Percentiles rank a stretch among this genome's conserved stretches.
These are phyloP conservation scores for Malus fusca DNA, from an alignment of 306 rosid species.

Conservation along the genomic window DNA sequence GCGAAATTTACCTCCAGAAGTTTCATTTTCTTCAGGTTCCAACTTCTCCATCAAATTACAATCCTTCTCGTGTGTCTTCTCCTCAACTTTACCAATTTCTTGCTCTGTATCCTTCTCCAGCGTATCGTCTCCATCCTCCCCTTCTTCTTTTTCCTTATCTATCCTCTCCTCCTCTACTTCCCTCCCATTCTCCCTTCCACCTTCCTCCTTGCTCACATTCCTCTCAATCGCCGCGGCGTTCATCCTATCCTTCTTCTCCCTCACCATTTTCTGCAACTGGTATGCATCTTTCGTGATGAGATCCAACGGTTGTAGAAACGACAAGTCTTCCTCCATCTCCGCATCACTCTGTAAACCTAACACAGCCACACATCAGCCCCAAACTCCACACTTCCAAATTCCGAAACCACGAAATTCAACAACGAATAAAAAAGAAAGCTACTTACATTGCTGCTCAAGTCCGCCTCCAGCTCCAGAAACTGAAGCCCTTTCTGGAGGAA, in stretches of 20 bases:
- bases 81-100: constrained; percentile 29
- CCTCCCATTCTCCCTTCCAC: constrained; percentile 11
- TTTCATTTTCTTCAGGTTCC: constrained; percentile 35
- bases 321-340: constrained; percentile 57
- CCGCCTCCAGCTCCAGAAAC: constrained; percentile 60
- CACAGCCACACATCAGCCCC: constrained; percentile 27
- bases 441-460: constrained; percentile 52
- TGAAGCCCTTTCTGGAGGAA: constrained; percentile 59
- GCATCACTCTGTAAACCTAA: constrained; percentile 49
- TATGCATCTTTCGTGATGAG: constrained; percentile 53
- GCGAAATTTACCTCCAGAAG: constrained; percentile 25
- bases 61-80: constrained; percentile 12
- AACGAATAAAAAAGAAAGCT: background rate
- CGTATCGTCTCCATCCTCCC: constrained; percentile 11
- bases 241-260: constrained; percentile 40
- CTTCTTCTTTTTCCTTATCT: constrained; percentile 27
- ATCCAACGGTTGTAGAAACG: constrained; percentile 60
- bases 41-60: constrained; percentile 20
- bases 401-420: background rate
- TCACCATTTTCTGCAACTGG: constrained; percentile 42
- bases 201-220: constrained; percentile 27
- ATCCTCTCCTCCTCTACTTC: constrained; percentile 31
- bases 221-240: constrained; percentile 25
- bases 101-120: constrained; percentile 30
- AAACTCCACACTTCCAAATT: background rate